Evolutionary conservation across 176 grass and related monocot genomes (phyloP).

Genomic region (Ensete glaucum): DNA sequence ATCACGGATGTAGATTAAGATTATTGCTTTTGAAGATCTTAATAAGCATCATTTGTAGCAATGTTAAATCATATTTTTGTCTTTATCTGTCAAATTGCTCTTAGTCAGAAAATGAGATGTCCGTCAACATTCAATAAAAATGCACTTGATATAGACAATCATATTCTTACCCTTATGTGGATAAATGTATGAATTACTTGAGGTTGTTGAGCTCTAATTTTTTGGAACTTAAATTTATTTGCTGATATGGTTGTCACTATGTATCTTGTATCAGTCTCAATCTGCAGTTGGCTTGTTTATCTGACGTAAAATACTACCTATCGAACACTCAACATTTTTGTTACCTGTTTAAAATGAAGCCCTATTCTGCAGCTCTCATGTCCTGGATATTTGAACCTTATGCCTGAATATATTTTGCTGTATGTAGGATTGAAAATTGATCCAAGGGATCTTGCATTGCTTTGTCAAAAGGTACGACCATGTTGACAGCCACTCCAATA

Average conservation of each 20-base stretch:
- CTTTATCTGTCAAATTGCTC: not conserved
- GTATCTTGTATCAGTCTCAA: too few species aligned
- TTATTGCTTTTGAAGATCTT: not conserved
- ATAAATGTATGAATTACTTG: not conserved
- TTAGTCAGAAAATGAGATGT: not conserved
- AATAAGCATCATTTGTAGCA: not conserved
- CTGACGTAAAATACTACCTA: not conserved
- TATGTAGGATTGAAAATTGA: constrained; percentile 63
- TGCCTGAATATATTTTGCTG: not conserved
- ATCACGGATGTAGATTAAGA: not conserved
- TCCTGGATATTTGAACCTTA: not conserved
- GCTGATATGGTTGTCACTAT: too few species aligned
- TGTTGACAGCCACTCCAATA: not conserved
- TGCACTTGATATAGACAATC: not conserved
- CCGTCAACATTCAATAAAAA: not conserved
- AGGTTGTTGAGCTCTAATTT: not conserved
- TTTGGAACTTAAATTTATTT: not conserved
- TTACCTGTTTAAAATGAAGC: not conserved
- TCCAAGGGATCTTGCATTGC: constrained; percentile 88
- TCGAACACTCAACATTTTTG: not conserved
- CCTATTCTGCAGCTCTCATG: not conserved
- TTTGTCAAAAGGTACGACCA: constrained; percentile 75
- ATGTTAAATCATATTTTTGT: not conserved
- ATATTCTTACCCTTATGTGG: not conserved
- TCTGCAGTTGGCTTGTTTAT: not conserved